A percentile compares a stretch with the other conserved stretches of the same genome.
Evolutionary conservation across 352 stramenopile genomes (phyloP).

Genomic region (Phytophthora ramorum): DNA sequence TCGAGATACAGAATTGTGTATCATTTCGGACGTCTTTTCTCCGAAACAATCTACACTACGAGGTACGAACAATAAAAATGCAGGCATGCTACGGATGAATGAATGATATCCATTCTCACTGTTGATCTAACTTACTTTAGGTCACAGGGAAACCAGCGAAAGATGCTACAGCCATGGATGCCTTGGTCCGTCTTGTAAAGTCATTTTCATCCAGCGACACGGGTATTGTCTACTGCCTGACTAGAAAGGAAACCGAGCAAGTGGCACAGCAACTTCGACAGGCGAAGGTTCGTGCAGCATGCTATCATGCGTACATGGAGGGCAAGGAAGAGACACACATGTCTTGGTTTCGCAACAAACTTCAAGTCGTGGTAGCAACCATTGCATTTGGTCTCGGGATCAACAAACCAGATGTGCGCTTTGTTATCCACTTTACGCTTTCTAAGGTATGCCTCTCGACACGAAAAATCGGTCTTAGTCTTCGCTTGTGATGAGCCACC

Average conservation of each 20-base stretch:
- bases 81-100: background rate
- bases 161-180: constrained; percentile 54
- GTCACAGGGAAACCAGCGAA: constrained; percentile 57
- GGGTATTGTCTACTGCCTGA: constrained; percentile 94
- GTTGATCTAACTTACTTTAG: constrained; percentile 22
- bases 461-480: background rate
- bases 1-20: constrained; percentile 72
- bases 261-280: constrained; percentile 79
- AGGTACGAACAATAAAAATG: constrained; percentile 45
- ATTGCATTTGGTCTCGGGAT: constrained; percentile 96
- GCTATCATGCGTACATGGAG: constrained; percentile 91
- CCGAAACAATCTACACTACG: constrained; percentile 92
- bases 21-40: constrained; percentile 94
- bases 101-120: background rate
- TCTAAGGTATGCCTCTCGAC: constrained; percentile 53
- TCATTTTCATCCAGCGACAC: constrained; percentile 59
- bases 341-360: constrained; percentile 53
- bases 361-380: constrained; percentile 93
- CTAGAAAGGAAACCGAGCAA: constrained; percentile 92
- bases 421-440: constrained; percentile 91
- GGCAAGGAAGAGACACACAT: constrained; percentile 76
- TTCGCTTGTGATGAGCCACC: background rate
- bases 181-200: constrained; percentile 83
- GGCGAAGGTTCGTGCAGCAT: constrained; percentile 76
- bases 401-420: constrained; percentile 94